Percentiles rank a stretch among this genome's conserved stretches.
These are phyloP conservation scores for Osmanthus fragrans DNA, from an alignment of 257 asterid genomes.

Conservation along the genomic window DNA sequence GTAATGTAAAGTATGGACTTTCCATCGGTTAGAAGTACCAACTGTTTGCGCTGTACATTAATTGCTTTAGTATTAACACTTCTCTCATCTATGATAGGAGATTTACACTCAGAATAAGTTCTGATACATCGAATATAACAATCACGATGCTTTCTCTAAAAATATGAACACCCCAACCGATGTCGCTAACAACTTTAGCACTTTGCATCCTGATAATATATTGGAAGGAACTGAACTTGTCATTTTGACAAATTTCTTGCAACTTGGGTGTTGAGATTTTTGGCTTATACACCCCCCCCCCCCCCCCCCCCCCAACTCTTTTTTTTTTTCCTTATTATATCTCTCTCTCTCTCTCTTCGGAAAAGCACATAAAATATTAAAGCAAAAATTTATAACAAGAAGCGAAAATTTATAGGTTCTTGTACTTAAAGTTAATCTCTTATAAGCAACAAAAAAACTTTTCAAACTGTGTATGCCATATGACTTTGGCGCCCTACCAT, in stretches of 20 bases:
- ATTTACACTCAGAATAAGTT: not conserved
- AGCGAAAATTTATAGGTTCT: too few species aligned
- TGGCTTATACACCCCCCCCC: too few species aligned
- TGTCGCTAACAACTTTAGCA: not conserved
- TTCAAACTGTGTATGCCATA: too few species aligned
- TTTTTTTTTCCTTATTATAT: too few species aligned
- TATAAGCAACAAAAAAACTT: too few species aligned
- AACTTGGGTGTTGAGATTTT: not conserved
- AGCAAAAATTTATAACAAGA: too few species aligned
- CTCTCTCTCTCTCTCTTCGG: too few species aligned
- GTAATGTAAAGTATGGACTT: not conserved
- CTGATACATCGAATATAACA: not conserved
- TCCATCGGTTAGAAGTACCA: not conserved
- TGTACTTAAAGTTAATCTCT: too few species aligned
- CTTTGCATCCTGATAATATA: not conserved
- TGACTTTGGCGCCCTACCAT: too few species aligned
- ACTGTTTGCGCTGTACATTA: not conserved
- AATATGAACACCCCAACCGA: not conserved
- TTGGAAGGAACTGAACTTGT: not conserved
- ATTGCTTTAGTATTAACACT: too few species aligned
- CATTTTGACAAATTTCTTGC: not conserved
- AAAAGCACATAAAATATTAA: too few species aligned
- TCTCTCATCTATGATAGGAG: not conserved
- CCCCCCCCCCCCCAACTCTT: too few species aligned
- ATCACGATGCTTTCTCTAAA: not conserved